Evolutionary conservation across 1,284 basidiomycete genomes (phyloP).

Genomic region (Coniophora puteana): DNA sequence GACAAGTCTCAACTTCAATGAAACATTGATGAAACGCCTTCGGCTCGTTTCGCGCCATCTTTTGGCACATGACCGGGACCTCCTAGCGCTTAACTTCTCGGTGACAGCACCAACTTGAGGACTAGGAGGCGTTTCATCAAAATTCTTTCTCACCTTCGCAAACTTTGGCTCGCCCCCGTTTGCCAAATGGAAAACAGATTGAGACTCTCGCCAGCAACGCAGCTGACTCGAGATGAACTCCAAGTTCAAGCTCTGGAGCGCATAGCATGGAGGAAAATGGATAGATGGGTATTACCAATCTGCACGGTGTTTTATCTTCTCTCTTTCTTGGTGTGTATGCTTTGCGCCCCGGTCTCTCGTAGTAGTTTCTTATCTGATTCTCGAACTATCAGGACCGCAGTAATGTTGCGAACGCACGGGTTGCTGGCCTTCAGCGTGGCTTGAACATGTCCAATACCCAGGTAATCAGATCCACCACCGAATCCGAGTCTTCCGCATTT

Average conservation of each 20-base stretch:
- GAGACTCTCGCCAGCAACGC: too few species aligned
- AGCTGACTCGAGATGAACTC: too few species aligned
- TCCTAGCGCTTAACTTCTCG: too few species aligned
- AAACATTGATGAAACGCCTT: too few species aligned
- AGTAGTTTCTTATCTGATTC: background rate
- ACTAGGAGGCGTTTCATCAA: too few species aligned
- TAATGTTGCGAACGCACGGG: slow-evolving; percentile 56
- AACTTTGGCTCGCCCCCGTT: too few species aligned
- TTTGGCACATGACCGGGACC: too few species aligned
- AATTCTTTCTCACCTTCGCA: too few species aligned
- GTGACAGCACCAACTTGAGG: too few species aligned
- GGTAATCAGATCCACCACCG: slow-evolving; percentile 14
- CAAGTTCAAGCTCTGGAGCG: slow-evolving; percentile 32
- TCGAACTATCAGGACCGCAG: slow-evolving; percentile 29
- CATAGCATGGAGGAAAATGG: slow-evolving; percentile 45
- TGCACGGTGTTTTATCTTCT: slow-evolving; percentile 47
- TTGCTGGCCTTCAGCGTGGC: slow-evolving; percentile 53
- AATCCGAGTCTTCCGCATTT: background rate
- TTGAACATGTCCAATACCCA: slow-evolving; percentile 49
- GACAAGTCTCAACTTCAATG: too few species aligned
- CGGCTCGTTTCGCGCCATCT: too few species aligned
- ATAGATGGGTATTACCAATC: slow-evolving; percentile 43
- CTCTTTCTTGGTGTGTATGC: slow-evolving; percentile 42
- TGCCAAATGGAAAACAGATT: too few species aligned
- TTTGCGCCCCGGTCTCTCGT: background rate